Evolutionary conservation across 176 grass and related monocot genomes (phyloP), one percentile per base, ranked within the genome.

Genomic region (Oryza rufipogon): DNA sequence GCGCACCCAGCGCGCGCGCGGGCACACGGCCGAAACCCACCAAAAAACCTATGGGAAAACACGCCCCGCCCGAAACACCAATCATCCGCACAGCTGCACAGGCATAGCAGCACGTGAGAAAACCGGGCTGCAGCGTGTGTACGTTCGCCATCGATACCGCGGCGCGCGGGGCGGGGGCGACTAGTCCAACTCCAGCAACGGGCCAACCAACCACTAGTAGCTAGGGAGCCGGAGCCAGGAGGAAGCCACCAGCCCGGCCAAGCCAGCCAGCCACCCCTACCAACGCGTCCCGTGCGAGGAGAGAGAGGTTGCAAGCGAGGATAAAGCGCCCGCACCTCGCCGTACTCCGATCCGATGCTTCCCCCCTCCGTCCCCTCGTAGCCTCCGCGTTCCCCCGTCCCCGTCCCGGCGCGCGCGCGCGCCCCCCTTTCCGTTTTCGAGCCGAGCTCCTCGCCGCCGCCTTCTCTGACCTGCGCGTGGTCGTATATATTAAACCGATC

Each of bases 261-360:
- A 32, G 30, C 5, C 49, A 41, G 36, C 36, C 46, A 16, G 13
- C 51, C 51, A 56, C 16, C 54, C 47, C 70, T 34, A 36, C 63
- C 75, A 20, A 77, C 66, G 86, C 86, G 60, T 51, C 84, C 28
- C 42, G 84, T 80, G 58, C 58, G 68, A 66, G 30, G 64, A 32
- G 64, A 32, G 64, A 19, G 39, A 79, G 44, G 88, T 1, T 41
- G 39, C 30, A 41, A 41, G 39, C 88, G 17, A 63, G 58, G 84
- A 79, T 90, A 90, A 86, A 86, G 77, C 73, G 82, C 78, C 34
- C 77, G 17, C 68, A 25, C 60, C 38, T 6, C 10, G 9, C 73
- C 79, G 46, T 66, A 46, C 79, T 2, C 44, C 33, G 78, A 81
- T 2, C 44, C 33, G 78, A 81, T 66, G 77, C 78, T 81, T 86